Conservation (phyloP, 1,139 yeast genomes). For the Lizanozyma gosingica region DNA sequence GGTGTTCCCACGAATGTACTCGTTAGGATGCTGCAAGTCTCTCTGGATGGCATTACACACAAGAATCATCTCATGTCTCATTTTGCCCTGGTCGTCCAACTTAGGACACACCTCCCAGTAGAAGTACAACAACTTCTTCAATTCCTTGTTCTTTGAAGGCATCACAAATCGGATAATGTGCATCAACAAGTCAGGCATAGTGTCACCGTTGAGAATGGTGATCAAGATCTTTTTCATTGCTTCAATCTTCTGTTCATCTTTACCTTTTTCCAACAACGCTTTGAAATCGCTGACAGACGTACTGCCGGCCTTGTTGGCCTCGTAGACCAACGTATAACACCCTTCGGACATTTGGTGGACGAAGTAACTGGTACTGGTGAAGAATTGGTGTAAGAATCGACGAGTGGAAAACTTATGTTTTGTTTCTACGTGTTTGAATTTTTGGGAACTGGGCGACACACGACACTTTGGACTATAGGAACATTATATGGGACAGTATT, state of each 20-base stretch:
- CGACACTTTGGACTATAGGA: background rate
- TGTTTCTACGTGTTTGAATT: conserved; percentile 1
- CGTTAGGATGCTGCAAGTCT: conserved; percentile 97
- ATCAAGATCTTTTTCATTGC: conserved; percentile 86
- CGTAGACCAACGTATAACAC: conserved; percentile 69
- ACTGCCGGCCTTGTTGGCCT: conserved; percentile 59
- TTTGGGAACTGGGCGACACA: background rate
- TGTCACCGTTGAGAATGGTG: conserved; percentile 86
- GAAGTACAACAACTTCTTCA: conserved; percentile 86
- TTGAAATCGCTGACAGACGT: conserved; percentile 72
- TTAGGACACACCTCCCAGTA: conserved; percentile 99
- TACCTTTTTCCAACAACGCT: conserved; percentile 77
- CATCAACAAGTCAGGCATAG: conserved; percentile 93
- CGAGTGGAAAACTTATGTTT: background rate
- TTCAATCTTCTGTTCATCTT: conserved; percentile 78
- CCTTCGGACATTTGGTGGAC: conserved; percentile 30
- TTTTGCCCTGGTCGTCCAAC: conserved; percentile 75
- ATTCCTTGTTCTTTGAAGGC: conserved; percentile 88
- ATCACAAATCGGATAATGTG: conserved; percentile 93
- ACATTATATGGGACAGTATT: background rate
- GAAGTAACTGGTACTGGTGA: conserved; percentile 4
- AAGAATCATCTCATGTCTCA: conserved; percentile 97
- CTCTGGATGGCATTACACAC: conserved; percentile 97
- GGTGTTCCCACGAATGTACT: conserved; percentile 92
- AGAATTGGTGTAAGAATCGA: conserved; percentile 1